A percentile compares a stretch with the other conserved stretches of the same genome.
phyloP scores from a whole-genome alignment of 108 stramenopile species.

The Parietichytrium sp. region DNA sequence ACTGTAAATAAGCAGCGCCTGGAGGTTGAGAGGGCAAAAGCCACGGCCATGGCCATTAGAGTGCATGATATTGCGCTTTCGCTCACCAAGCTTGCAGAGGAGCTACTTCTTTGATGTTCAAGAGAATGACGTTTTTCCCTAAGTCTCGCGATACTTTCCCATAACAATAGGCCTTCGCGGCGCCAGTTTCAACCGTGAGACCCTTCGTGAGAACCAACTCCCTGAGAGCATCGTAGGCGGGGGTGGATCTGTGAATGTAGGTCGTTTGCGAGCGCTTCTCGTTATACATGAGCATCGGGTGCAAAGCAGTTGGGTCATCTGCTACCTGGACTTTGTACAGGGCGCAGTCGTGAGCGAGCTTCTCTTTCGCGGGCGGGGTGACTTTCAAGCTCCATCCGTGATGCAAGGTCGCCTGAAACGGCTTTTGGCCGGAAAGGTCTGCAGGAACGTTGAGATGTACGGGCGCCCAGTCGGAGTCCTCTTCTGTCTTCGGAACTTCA shows the following conservation, averaged over 20 bases:
- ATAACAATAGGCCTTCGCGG: constrained; percentile 1
- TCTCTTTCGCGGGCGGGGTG: background rate
- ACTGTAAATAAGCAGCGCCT: no score
- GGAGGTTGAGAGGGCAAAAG: no score
- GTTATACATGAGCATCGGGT: constrained; percentile 20
- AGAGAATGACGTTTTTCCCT: background rate
- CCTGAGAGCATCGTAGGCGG: background rate
- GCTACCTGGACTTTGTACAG: constrained; percentile 36
- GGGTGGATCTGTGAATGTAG: background rate
- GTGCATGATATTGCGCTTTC: background rate
- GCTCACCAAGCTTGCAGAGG: background rate
- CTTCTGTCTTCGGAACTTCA: background rate
- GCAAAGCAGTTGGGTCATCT: background rate
- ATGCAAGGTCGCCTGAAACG: background rate
- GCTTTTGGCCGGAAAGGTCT: background rate
- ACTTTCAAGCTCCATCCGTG: background rate
- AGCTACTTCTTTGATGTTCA: background rate
- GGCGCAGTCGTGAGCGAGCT: background rate
- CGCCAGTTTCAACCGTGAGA: background rate
- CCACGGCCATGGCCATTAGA: constrained; percentile 7
- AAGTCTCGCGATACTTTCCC: background rate
- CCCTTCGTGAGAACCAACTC: background rate
- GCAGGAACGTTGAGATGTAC: constrained; percentile 5
- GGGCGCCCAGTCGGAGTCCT: background rate
- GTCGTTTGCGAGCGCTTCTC: constrained; percentile 1